Percentiles rank a stretch among this genome's conserved stretches.
These are phyloP conservation scores for Dittrichia graveolens DNA, from an alignment of 129 eudicot genomes.

Conservation along the genomic window DNA sequence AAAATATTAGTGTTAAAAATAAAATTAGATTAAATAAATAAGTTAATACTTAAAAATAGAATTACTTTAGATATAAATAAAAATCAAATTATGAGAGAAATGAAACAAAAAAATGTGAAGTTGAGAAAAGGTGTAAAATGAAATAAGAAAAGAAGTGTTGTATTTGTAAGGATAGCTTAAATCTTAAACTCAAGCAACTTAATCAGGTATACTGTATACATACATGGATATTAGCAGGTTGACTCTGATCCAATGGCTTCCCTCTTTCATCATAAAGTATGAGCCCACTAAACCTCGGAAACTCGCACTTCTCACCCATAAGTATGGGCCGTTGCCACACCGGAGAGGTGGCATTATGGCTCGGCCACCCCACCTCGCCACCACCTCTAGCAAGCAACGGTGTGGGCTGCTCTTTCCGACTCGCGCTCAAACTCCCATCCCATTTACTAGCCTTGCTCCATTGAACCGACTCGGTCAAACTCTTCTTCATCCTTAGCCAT, in stretches of 20 bases:
- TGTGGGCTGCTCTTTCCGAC: conserved; percentile 47
- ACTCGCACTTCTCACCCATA: conserved; percentile 89
- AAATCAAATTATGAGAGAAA: too few species aligned
- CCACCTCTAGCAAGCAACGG: conserved; percentile 53
- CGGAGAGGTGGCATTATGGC: conserved; percentile 55
- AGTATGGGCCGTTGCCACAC: conserved; percentile 96
- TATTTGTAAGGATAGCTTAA: too few species aligned
- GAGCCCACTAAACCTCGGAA: conserved; percentile 88
- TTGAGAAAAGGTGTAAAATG: too few species aligned
- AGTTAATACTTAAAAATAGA: too few species aligned
- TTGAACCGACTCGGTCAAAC: conserved; percentile 47
- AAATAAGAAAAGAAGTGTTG: too few species aligned
- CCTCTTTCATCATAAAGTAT: conserved; percentile 82
- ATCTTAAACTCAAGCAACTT: too few species aligned
- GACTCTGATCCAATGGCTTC: conserved; percentile 50
- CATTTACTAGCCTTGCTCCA: conserved; percentile 80
- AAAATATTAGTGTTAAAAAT: too few species aligned
- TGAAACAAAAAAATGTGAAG: too few species aligned
- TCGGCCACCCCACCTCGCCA: conserved; percentile 48
- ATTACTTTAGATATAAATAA: too few species aligned
- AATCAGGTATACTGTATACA: neutral
- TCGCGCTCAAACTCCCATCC: conserved; percentile 46
- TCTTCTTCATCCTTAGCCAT: conserved; percentile 42
- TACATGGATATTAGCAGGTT: conserved; percentile 36
- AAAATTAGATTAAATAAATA: too few species aligned